Evolutionary conservation across 2,329 filamentous ascomycete species (phyloP).

Genomic region (Septoria linicola): DNA sequence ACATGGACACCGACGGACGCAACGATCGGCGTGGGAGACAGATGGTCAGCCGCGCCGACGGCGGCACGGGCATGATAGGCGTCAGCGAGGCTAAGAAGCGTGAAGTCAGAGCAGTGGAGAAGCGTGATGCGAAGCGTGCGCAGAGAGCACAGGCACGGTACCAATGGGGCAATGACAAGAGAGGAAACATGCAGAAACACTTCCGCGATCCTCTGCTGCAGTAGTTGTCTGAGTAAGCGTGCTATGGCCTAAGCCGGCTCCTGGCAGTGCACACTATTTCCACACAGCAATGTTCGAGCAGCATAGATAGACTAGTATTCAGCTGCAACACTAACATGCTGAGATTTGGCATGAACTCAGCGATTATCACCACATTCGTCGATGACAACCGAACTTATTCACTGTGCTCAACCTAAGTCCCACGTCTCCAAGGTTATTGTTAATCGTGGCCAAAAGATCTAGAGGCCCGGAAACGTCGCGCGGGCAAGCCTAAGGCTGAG

Average conservation of each 20-base stretch:
- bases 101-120: conserved; percentile 64
- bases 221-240: conserved; percentile 28
- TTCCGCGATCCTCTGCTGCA: conserved; percentile 57
- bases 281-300: too few relatives aligned
- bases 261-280: too few relatives aligned
- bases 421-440: too few relatives aligned
- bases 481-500: too few relatives aligned
- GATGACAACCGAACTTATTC: too few relatives aligned
- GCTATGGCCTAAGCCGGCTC: neutral
- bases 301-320: too few relatives aligned
- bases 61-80: conserved; percentile 73
- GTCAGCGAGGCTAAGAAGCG: conserved; percentile 73
- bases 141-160: conserved; percentile 54
- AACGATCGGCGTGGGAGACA: conserved; percentile 40
- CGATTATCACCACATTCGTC: too few relatives aligned
- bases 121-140: conserved; percentile 65
- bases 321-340: too few relatives aligned
- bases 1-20: conserved; percentile 20
- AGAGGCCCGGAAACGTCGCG: too few relatives aligned
- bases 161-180: conserved; percentile 69
- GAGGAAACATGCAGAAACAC: conserved; percentile 75
- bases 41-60: conserved; percentile 64
- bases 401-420: too few relatives aligned
- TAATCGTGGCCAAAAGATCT: too few relatives aligned
- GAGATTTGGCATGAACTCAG: too few relatives aligned